Evolutionary conservation across 2,329 filamentous ascomycete genomes (phyloP), one percentile per base, ranked within the genome.

Genomic region (Hymenoscyphus scutula): DNA sequence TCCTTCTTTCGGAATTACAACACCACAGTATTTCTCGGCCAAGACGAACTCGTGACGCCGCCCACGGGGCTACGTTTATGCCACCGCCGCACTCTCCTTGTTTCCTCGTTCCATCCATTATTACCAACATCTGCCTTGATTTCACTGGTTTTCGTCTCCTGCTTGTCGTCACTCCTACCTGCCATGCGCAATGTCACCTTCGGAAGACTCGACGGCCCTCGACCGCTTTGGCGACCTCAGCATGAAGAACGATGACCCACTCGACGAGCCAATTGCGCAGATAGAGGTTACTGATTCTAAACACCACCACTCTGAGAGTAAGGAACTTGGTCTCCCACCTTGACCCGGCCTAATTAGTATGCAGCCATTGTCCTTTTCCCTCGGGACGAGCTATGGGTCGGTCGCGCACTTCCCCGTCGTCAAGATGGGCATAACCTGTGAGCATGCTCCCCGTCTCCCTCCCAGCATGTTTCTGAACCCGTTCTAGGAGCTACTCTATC

Each of bases 401-500:
- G 41, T 23, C n/a, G 41, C n/a, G 41, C n/a, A 48, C n/a, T 25
- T 48, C 7, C 3, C n/a, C n/a, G 11, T 25, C n/a, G n/a, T 10
- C 10, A 23, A 48, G 41, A 48, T 10, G 41, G 41, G 6, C 41
- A 23, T 10, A 17, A 23, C 41, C 41, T 23, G 41, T 48, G 6
- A 11, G 41, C 23, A 23, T 7, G 23, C 7, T 6, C n/a, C 7
- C n/a, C 41, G 7, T 48, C 41, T 45, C 41, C 10, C 13, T 23
- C 41, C 19, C 41, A 25, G 23, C 41, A 48, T 23, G 41, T 48
- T 48, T 48, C 41, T 23, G 19, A 48, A 11, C 23, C 7, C 3
- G n/a, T 48, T 8, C 6, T 25, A 48, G 41, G 41, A 48, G 13
- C n/a, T 48, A 48, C 41, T 68, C 71, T 25, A 77, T 85, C n/a